A percentile compares a stretch with the other conserved stretches of the same genome.
These are phyloP conservation scores for Xylariaceae sp. DNA, from an alignment of 2,329 filamentous ascomycete species.

Conservation along the genomic window DNA sequence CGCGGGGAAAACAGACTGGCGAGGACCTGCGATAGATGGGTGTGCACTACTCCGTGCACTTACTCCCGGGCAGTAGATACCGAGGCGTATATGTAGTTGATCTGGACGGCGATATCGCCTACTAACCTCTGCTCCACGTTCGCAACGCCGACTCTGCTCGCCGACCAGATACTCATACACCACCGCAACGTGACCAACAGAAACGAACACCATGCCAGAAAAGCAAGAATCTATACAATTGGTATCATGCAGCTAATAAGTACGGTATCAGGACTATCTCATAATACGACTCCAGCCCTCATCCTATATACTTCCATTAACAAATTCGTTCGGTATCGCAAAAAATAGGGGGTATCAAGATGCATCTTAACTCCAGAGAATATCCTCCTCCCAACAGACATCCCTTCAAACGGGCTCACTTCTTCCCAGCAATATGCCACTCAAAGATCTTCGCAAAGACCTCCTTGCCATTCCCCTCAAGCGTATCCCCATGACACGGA, in stretches of 20 bases:
- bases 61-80: too few species aligned
- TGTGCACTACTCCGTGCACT: too few species aligned
- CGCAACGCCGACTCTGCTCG: too few species aligned
- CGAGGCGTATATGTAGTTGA: background rate
- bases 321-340: background rate
- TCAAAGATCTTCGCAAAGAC: conserved; percentile 72
- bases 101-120: background rate
- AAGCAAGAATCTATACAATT: conserved; percentile 17
- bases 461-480: conserved; percentile 68
- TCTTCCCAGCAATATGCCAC: conserved; percentile 64
- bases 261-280: conserved; percentile 7
- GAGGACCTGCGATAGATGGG: too few species aligned
- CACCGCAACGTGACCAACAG: background rate
- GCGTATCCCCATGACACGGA: conserved; percentile 88
- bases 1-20: too few species aligned
- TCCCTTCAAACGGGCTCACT: conserved; percentile 18
- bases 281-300: conserved; percentile 5
- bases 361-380: too few species aligned
- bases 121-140: background rate
- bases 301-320: background rate
- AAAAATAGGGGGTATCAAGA: conserved; percentile 15
- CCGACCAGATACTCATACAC: too few species aligned
- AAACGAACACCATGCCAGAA: background rate
- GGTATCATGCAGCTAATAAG: conserved; percentile 22
- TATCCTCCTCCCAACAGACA: too few species aligned